Evolutionary conservation across 2,329 filamentous ascomycete genomes (phyloP), one percentile per base, ranked within the genome.

Genomic region (Xylariaceae sp.): DNA sequence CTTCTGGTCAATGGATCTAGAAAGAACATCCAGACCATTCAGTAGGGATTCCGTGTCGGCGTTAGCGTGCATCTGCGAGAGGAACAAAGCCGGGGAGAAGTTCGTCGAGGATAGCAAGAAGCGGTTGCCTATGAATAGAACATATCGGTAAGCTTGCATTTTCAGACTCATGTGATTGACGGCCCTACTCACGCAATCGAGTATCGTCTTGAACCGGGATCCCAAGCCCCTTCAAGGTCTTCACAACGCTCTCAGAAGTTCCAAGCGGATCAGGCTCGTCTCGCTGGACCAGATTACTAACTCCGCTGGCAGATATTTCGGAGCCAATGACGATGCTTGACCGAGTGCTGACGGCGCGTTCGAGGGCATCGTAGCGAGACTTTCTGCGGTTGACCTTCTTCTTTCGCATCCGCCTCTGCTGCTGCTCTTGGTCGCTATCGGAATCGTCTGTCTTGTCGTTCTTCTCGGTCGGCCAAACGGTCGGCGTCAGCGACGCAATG

Each of bases 31-130:
- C 17, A 99, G 83, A 2, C 94, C 95, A 53, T 84, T 80, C 10
- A 96, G 80, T 1, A 99, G 80, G 51, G 87, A 85, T 66, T 91
- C 84, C 0, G 92, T 96, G 57, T 93, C 92, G 57, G 89, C 93
- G 52, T 86, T 84, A 61, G 89, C 87, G 73, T 99, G 95, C 65
- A 95, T 88, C 73, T 97, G 90, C 0, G 93, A 94, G 10, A 99
- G 82, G 73, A 97, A 99, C 6, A 96, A 79, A 2, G 90, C 86
- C 1, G 94, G 94, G 0, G 92, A 96, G 77, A 99, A 99, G 54
- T 90, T 92, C 10, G 93, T 97, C 13, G 93, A 97, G 9, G 92
- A 97, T 18, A 99, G 84, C 58, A 99, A 83, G 75, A 97, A 99
- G 64, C 92, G 90, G 72, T 96, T 97, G 59, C 89, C 88, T 89